Evolutionary conservation across 768 basidiomycete species (phyloP), one percentile per base, ranked within the genome.

Genomic region (Agrocybe pediades): DNA sequence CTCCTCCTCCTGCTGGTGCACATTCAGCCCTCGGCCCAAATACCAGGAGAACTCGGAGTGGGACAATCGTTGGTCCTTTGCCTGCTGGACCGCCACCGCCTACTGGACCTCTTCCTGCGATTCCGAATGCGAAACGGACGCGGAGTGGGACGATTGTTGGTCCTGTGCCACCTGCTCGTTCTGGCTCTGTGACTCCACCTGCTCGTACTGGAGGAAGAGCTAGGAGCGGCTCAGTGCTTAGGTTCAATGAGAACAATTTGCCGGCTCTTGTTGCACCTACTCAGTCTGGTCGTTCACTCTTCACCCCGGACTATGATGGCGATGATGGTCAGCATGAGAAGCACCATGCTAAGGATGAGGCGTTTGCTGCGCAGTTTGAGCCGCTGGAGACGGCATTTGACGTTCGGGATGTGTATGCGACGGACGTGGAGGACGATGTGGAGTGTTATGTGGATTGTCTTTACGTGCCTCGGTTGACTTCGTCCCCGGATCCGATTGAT

Each of bases 71-170:
- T 30, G 67, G 20, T 39, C 26, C 29, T 20, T 29, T 9, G 39
- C 26, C 19, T 29, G 24, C 33, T n/a, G 11, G 13, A 3, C 33
- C 33, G 33, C 13, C 13, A 36, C 33, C 59, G 6, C 57, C 62
- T 33, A 56, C 46, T 6, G 29, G 25, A 17, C 30, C 48, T 24
- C 51, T 56, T n/a, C 55, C 55, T 30, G 49, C 52, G 21, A 36
- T 57, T 15, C 52, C 59, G n/a, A n/a, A n/a, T n/a, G n/a, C n/a
- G n/a, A n/a, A n/a, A n/a, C n/a, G 69, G 43, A 71, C 71, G 27
- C 64, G 71, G 19, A 71, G 68, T 51, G 71, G 72, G 17, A 72
- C 72, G 2, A 62, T 72, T 26, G 57, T 71, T 19, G 60, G 40
- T 19, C 16, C 56, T 27, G 19, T n/a, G 11, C 33, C 33, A 11